phyloP scores from a whole-genome alignment of 129 eudicot genomes.

The Daucus carota region DH1_v3.0 NC_030389.2:13060001-13060500 shows the following conservation, averaged over 20 bases:
- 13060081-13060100: not conserved
- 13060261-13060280: constrained; percentile 65
- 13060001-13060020: not conserved
- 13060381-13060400: not conserved
- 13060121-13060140: not conserved
- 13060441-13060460: not conserved
- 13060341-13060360: constrained; percentile 22
- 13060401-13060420: not conserved
- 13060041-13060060: too few species aligned
- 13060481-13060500: too few species aligned
- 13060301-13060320: constrained; percentile 53
- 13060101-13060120: not conserved
- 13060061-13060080: not conserved
- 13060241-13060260: constrained; percentile 96
- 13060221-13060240: constrained; percentile 14
- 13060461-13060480: not conserved
- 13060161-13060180: not conserved
- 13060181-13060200: not conserved
- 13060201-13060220: not conserved
- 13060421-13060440: not conserved
- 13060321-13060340: constrained; percentile 64
- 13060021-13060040: too few species aligned
- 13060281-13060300: constrained; percentile 43
- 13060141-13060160: not conserved
- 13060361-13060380: not conserved